phyloP scores from a whole-genome alignment of 2,329 filamentous ascomycete genomes.

The Alternaria dauci region DNA sequence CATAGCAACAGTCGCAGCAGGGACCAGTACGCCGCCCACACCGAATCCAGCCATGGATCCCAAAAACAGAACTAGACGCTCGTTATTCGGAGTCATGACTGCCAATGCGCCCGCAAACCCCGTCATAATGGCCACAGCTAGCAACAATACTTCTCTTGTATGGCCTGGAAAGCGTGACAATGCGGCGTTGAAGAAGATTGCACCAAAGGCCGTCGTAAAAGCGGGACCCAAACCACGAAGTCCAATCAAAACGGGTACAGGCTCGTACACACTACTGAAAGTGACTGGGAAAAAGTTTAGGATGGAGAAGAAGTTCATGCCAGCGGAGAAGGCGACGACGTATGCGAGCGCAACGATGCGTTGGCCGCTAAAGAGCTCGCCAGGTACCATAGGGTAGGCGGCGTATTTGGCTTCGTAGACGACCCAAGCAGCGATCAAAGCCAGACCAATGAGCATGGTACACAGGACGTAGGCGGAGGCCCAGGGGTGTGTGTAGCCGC shows the following conservation, averaged over 20 bases:
- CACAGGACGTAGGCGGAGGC: constrained; percentile 49
- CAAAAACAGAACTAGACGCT: constrained; percentile 37
- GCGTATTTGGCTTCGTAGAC: background rate
- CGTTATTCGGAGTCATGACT: constrained; percentile 43
- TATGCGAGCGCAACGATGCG: background rate
- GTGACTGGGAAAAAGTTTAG: background rate
- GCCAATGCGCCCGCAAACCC: constrained; percentile 43
- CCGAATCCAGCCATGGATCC: constrained; percentile 49
- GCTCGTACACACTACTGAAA: background rate
- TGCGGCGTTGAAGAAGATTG: constrained; percentile 39
- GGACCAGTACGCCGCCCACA: constrained; percentile 49
- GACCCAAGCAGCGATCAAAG: constrained; percentile 40
- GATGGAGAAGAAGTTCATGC: background rate
- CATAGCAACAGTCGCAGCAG: constrained; percentile 47
- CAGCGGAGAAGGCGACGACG: background rate
- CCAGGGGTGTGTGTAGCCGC: constrained; percentile 53
- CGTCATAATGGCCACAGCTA: constrained; percentile 44
- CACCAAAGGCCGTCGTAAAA: background rate
- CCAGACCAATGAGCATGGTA: constrained; percentile 48
- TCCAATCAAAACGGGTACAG: background rate
- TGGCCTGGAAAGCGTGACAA: constrained; percentile 35
- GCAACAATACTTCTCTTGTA: constrained; percentile 40
- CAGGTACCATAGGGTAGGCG: background rate
- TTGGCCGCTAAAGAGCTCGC: background rate
- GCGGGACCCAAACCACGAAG: background rate